A percentile compares a stretch with the other conserved stretches of the same genome.
Conservation (phyloP, 495 filamentous ascomycete genomes). For the Aspergillus bertholletiae region DNA sequence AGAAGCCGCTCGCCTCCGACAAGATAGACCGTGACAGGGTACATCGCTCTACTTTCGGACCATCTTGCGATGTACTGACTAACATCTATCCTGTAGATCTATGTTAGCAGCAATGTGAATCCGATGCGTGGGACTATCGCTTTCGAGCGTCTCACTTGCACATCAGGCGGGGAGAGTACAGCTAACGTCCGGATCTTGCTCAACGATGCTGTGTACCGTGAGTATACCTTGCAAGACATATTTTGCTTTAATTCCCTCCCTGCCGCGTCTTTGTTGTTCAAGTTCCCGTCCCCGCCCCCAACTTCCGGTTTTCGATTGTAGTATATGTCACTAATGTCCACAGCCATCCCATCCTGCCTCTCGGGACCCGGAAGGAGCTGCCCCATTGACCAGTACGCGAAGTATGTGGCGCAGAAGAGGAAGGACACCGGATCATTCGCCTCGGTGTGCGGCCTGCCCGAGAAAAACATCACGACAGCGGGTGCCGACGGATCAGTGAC, state of each 20-base stretch:
- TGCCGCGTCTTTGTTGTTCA: not conserved
- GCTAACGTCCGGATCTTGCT: slow-evolving; percentile 45
- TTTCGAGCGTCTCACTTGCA: slow-evolving; percentile 48
- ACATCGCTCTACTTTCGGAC: too few relatives aligned
- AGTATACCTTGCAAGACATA: not conserved
- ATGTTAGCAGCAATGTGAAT: slow-evolving; percentile 42
- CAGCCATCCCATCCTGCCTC: slow-evolving; percentile 38
- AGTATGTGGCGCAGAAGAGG: slow-evolving; percentile 38
- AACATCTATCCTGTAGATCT: too few relatives aligned
- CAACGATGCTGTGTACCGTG: slow-evolving; percentile 53
- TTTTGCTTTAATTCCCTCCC: not conserved
- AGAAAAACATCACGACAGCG: slow-evolving; percentile 26
- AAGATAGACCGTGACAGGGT: slow-evolving; percentile 9
- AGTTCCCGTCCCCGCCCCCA: too few relatives aligned
- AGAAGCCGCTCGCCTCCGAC: slow-evolving; percentile 32
- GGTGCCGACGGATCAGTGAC: slow-evolving; percentile 35
- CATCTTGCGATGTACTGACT: too few relatives aligned
- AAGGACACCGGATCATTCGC: slow-evolving; percentile 40
- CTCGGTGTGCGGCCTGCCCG: slow-evolving; percentile 41
- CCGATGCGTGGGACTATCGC: slow-evolving; percentile 55
- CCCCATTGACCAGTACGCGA: slow-evolving; percentile 39
- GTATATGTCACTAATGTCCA: not conserved
- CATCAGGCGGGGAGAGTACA: slow-evolving; percentile 9
- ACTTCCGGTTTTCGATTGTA: not conserved
- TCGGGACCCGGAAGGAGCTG: slow-evolving; percentile 46